Evolutionary conservation across 1,284 basidiomycete species (phyloP).

Genomic region (Athelia psychrophila): DNA sequence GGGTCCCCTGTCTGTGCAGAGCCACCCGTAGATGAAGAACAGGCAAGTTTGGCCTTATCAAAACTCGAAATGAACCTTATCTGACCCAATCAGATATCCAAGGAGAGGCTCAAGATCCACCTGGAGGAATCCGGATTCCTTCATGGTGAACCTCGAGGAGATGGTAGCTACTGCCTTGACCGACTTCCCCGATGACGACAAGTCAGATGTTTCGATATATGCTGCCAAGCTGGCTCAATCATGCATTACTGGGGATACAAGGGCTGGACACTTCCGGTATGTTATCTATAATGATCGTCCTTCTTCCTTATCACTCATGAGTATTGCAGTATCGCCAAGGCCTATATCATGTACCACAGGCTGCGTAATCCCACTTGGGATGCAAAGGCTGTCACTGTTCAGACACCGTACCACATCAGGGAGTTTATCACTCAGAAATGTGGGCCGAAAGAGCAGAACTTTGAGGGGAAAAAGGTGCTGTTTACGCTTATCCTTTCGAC

Average conservation of each 20-base stretch:
- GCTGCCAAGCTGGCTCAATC: constrained; percentile 5
- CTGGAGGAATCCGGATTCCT: constrained; percentile 1
- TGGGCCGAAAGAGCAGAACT: constrained; percentile 8
- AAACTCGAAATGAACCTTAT: neutral
- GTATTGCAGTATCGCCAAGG: constrained; percentile 9
- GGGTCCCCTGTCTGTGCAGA: too few relatives aligned
- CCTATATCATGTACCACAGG: constrained; percentile 9
- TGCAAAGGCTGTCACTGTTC: constrained; percentile 1
- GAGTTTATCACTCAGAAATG: constrained; percentile 13
- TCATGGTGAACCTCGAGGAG: constrained; percentile 3
- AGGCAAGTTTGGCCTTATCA: neutral
- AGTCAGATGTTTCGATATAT: constrained; percentile 5
- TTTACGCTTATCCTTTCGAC: neutral
- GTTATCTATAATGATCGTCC: neutral
- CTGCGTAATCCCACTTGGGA: constrained; percentile 8
- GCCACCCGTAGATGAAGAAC: neutral
- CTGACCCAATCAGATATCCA: neutral
- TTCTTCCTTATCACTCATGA: neutral
- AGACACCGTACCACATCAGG: constrained; percentile 8
- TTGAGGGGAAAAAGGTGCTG: constrained; percentile 11
- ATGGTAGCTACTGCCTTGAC: constrained; percentile 2
- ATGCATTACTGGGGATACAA: constrained; percentile 3
- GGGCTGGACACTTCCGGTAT: neutral
- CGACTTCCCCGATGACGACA: constrained; percentile 8
- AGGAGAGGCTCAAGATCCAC: neutral